Evolutionary conservation across 2,329 filamentous ascomycete species (phyloP), one percentile per base, ranked within the genome.

Genomic region (Trichocomaceae sp.): DNA sequence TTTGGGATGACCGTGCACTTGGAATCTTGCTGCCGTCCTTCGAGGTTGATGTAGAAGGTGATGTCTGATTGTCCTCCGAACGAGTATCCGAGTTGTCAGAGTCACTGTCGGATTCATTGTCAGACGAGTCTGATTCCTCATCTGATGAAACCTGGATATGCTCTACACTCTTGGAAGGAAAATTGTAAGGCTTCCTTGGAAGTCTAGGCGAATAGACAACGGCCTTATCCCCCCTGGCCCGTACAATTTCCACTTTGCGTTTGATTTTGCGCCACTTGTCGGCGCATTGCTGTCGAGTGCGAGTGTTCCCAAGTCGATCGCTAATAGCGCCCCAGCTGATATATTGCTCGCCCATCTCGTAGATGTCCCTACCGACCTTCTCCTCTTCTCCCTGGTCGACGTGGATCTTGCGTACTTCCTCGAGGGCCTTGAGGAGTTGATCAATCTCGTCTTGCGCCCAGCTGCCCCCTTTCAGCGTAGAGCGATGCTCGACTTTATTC

Each of bases 261-360:
- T 61, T 61, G 12, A 70, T 55, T 50, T 70, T 72, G 47, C 70
- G 69, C 68, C 68, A 72, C 56, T 69, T 72, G 56, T 72, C 70
- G 13, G 69, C 68, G 42, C 69, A 70, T 57, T 72, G 70, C 39
- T 72, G 69, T 47, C 70, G 63, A n/a, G 70, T 70, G 6, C 70
- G 66, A 15, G 54, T 56, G 49, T 71, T 61, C 0, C 59, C 37
- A 46, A 72, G 62, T 2, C 42, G 47, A 37, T 66, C 50, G 52
- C 70, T 72, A 12, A 72, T 58, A 12, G 52, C 46, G 5, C 68
- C 65, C 70, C 70, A 72, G 10, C 57, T 48, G 23, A 72, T 57
- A 22, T 63, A 47, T 3, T 58, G 61, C 15, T 72, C 70, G 15
- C 66, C 62, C 60, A 71, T 64, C 48, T 69, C 69, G 48, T 71